A percentile compares a stretch with the other conserved stretches of the same genome.
phyloP scores from a whole-genome alignment of 257 asterid species.

The Nicotiana paniculata region DNA sequence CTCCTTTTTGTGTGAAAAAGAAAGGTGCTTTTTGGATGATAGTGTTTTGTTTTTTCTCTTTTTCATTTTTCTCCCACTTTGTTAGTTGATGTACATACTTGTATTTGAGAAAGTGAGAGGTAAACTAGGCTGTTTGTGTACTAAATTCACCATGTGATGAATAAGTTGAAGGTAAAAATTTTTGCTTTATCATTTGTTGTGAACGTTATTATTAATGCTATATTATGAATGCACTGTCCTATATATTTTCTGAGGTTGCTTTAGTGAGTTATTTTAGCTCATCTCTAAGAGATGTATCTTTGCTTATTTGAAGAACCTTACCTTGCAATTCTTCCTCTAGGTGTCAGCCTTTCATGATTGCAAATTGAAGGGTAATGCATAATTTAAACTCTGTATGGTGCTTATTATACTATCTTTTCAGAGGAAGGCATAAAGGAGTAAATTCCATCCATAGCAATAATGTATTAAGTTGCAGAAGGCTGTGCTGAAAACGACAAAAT shows the following conservation, averaged over 20 bases:
- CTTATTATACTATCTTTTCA: not conserved
- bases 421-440: not conserved
- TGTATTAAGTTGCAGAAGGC: not conserved
- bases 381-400: not conserved
- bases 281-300: not conserved
- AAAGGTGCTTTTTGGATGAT: not conserved
- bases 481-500: not conserved
- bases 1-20: constrained; percentile 1
- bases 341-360: not conserved
- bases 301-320: not conserved
- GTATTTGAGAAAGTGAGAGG: constrained; percentile 14
- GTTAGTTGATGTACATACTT: constrained; percentile 6
- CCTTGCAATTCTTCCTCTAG: not conserved
- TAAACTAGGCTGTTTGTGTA: not conserved
- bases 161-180: not conserved
- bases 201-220: not conserved
- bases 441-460: not conserved
- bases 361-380: not conserved
- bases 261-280: not conserved
- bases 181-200: not conserved
- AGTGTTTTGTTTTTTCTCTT: not conserved
- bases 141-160: not conserved
- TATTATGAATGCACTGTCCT: not conserved
- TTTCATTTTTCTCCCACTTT: not conserved
- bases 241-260: not conserved